Percentiles rank a stretch among this genome's conserved stretches.
These are phyloP conservation scores for Neckera pumila DNA, from an alignment of 225 moss, liverwort and hornwort genomes.

Conservation along the genomic window DNA sequence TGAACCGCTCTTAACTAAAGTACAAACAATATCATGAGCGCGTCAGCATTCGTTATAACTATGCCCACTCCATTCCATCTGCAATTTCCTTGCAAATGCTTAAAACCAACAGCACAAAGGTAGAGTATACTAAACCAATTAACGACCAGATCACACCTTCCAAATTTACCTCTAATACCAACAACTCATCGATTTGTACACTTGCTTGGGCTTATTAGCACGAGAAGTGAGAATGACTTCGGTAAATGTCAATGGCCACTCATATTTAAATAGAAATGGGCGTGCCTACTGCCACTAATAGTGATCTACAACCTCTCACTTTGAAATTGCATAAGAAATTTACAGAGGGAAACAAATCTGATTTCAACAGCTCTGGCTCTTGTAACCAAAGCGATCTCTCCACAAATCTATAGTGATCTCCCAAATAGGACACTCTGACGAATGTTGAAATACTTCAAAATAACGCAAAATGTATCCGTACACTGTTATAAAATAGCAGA, in stretches of 20 bases:
- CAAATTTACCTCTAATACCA: not conserved
- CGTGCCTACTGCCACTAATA: not conserved
- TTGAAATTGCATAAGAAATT: not conserved
- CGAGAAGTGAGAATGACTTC: not conserved
- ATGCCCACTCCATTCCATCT: not conserved
- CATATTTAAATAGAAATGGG: not conserved
- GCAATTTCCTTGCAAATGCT: not conserved
- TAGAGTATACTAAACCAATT: not conserved
- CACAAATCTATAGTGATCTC: not conserved
- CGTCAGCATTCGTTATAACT: not conserved
- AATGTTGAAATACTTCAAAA: not conserved
- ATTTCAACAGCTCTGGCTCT: not conserved
- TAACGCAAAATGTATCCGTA: not conserved
- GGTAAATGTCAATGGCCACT: not conserved
- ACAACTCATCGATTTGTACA: not conserved
- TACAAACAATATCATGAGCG: not conserved
- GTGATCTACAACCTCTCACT: not conserved
- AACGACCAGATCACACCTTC: not conserved
- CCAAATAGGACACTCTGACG: not conserved
- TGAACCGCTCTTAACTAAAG: constrained; percentile 10
- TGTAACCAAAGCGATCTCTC: not conserved
- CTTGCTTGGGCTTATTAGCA: not conserved
- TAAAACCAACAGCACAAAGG: not conserved
- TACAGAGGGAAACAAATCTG: not conserved
- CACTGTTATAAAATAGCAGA: not conserved